phyloP scores from a whole-genome alignment of 2,329 filamentous ascomycete genomes.

The Torrubiellomyces zombiae region DNA sequence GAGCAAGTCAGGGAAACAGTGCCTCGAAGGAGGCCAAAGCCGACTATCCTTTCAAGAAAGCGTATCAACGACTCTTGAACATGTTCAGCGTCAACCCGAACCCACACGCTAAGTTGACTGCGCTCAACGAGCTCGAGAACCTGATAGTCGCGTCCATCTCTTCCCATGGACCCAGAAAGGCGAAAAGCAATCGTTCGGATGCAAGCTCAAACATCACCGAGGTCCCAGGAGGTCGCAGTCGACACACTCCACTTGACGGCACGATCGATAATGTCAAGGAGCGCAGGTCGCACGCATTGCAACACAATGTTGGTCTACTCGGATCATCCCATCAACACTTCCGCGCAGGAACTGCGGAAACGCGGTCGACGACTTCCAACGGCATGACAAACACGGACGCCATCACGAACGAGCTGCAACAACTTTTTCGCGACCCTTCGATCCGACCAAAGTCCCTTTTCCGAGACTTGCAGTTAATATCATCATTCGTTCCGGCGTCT shows the following conservation, averaged over 20 bases:
- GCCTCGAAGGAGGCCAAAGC: conserved; percentile 11
- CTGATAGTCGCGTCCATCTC: conserved; percentile 60
- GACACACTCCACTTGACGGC: conserved; percentile 39
- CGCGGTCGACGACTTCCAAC: conserved; percentile 30
- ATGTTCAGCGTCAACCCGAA: conserved; percentile 85
- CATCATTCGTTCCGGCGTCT: conserved; percentile 44
- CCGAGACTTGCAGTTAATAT: conserved; percentile 63
- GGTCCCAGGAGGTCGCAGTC: conserved; percentile 17
- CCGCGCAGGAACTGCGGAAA: conserved; percentile 29
- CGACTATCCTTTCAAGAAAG: conserved; percentile 65
- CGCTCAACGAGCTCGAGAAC: conserved; percentile 66
- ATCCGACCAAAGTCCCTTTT: conserved; percentile 68
- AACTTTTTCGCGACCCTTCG: conserved; percentile 48
- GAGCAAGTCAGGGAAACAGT: conserved; percentile 6
- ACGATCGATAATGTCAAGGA: conserved; percentile 56
- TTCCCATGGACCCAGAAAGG: conserved; percentile 16
- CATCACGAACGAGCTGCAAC: conserved; percentile 49
- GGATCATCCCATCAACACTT: conserved; percentile 17
- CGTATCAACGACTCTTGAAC: conserved; percentile 63
- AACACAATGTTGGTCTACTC: conserved; percentile 12
- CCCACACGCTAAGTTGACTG: conserved; percentile 70
- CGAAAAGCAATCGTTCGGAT: conserved; percentile 20
- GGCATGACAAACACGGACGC: conserved; percentile 41
- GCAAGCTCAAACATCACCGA: conserved; percentile 16
- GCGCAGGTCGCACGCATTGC: conserved; percentile 38